phyloP scores from a whole-genome alignment of 495 filamentous ascomycete species.

The Hypomontagnella submonticulosa region DNA sequence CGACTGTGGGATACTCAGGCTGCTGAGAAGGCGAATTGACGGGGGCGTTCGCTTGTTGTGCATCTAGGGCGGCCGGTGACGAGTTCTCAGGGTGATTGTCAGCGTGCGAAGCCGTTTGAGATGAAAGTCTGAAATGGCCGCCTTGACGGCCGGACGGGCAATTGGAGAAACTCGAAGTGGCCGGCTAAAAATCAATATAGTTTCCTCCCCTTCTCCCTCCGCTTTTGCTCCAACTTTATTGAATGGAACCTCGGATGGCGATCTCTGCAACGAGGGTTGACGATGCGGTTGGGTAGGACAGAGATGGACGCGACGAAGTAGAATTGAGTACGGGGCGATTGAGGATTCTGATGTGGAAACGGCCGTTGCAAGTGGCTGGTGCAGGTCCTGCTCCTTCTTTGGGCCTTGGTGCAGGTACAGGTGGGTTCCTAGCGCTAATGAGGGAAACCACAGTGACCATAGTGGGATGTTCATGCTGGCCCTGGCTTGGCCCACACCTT shows the following conservation, averaged over 20 bases:
- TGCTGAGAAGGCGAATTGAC: slow-evolving; percentile 52
- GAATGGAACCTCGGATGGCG: slow-evolving; percentile 7
- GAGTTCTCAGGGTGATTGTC: slow-evolving; percentile 46
- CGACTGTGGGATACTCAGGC: slow-evolving; percentile 47
- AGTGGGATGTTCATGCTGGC: slow-evolving; percentile 38
- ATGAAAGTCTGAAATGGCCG: slow-evolving; percentile 51
- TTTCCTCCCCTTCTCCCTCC: slow-evolving; percentile 38
- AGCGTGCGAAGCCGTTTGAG: slow-evolving; percentile 61
- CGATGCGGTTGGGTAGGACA: slow-evolving; percentile 34
- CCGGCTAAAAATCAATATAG: slow-evolving; percentile 8
- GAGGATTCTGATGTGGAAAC: slow-evolving; percentile 31
- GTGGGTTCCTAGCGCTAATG: slow-evolving; percentile 30
- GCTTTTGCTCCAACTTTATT: slow-evolving; percentile 31
- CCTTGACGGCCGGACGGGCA: slow-evolving; percentile 51
- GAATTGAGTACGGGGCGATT: slow-evolving; percentile 15
- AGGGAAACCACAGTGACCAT: slow-evolving; percentile 26
- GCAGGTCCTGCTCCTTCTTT: background rate
- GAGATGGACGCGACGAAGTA: slow-evolving; percentile 34
- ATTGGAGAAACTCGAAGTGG: slow-evolving; percentile 30
- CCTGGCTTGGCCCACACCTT: slow-evolving; percentile 21
- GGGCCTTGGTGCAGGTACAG: background rate
- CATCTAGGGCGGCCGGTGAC: slow-evolving; percentile 55
- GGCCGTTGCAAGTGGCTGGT: slow-evolving; percentile 32
- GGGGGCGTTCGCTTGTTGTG: slow-evolving; percentile 46
- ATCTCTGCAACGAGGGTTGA: slow-evolving; percentile 26